phyloP scores from a whole-genome alignment of 495 filamentous ascomycete genomes.

The Staphylotrichum tortipilum region DNA sequence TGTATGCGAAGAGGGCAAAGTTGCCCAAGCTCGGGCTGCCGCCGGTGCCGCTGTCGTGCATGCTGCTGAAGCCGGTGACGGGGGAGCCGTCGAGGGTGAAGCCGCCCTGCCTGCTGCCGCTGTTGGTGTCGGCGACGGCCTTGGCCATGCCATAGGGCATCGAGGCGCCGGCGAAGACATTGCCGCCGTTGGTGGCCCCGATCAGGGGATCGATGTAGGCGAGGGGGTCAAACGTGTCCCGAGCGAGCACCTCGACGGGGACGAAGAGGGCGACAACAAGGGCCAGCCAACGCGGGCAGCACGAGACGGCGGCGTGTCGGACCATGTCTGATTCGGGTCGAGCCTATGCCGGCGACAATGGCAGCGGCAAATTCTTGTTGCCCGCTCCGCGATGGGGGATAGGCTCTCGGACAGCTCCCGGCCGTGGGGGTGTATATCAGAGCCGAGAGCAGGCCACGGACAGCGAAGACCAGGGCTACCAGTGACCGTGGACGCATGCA shows the following conservation, averaged over 20 bases:
- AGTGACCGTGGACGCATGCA: too few species aligned
- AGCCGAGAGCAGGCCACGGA: too few species aligned
- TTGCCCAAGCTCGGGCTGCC: conserved; percentile 62
- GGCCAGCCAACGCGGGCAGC: conserved; percentile 1
- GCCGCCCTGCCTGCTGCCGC: conserved; percentile 59
- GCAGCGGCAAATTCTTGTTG: too few species aligned
- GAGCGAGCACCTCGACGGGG: conserved; percentile 1
- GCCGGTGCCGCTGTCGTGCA: conserved; percentile 69
- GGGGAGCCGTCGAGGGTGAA: conserved; percentile 56
- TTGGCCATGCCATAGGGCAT: conserved; percentile 72
- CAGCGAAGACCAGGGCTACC: too few species aligned
- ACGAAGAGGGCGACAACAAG: too few species aligned
- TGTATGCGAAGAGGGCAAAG: conserved; percentile 64
- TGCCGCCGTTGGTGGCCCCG: conserved; percentile 53
- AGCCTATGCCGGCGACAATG: too few species aligned
- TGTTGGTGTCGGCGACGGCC: conserved; percentile 61
- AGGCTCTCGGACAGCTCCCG: too few species aligned
- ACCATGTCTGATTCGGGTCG: too few species aligned
- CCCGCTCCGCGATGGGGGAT: too few species aligned
- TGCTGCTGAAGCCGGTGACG: conserved; percentile 57
- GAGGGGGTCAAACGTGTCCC: conserved; percentile 30
- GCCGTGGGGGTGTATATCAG: too few species aligned
- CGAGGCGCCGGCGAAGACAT: conserved; percentile 69
- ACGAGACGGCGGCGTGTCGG: background rate
- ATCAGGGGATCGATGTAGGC: conserved; percentile 49